Base-by-base conservation (phyloP, 2,329 filamentous ascomycete genomes). In the Colletotrichum gloeosporioides region DNA sequence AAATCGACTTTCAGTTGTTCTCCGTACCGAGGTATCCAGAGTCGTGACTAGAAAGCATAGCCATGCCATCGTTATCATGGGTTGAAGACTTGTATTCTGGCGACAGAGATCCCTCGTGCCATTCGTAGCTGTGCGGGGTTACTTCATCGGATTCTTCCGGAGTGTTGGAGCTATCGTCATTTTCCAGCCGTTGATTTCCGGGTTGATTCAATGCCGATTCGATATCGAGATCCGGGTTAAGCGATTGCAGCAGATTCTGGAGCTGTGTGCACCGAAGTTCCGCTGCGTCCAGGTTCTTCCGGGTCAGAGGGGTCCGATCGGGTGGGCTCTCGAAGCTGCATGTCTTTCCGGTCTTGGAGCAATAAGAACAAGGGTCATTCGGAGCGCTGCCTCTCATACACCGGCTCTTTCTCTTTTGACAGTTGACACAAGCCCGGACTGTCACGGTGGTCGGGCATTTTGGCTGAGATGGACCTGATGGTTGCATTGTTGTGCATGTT, bases 261-360 rank as follows among this genome's bases (percentile, higher is more conserved):
- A 84, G 79, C 57, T 81, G 79, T 25, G 76, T 68, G 62, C 82
- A 82, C 34, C 80, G 79, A 29, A 78, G 78, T 75, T 85, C 82
- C 4, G 80, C 81, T 16, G 79, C 79, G 70, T 84, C 82, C 6
- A 85, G 79, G 69, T 85, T 85, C 70, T 81, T 81, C n/a, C 84
- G 78, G 6, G 82, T 85, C 65, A 85, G 73, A 13, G 83, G 80
- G 31, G 84, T 84, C n/a, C 83, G 79, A n/a, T 80, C 78, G 3
- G 82, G 81, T 9, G 81, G 82, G n/a, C 79, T 79, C 53, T 82
- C 80, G 62, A 85, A 84, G 49, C 79, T 80, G 69, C 83, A 85
- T 6, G 77, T 77, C 64, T 83, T 84, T 27, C 81, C 80, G 12
- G 81, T 76, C 44, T 78, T 79, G 36, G 72, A 76, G 77, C 81